Evolutionary conservation across 495 filamentous ascomycete species (phyloP).

Genomic region (Neurospora sp.): DNA sequence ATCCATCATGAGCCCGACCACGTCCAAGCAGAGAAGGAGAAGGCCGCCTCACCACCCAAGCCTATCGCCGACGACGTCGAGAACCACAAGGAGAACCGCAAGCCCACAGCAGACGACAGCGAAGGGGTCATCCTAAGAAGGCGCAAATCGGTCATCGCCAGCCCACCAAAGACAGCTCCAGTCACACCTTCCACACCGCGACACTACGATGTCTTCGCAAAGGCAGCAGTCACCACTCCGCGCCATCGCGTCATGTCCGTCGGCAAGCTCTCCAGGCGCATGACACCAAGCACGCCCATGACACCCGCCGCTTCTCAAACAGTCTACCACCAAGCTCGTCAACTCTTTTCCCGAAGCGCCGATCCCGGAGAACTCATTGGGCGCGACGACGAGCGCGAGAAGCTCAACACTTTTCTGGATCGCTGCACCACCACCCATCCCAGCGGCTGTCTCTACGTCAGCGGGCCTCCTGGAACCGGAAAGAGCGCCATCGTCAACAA

Average conservation of each 20-base stretch:
- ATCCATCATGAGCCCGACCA: background rate
- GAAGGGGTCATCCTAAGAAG: background rate
- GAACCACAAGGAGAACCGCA: background rate
- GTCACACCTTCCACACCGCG: slow-evolving; percentile 59
- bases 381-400: slow-evolving; percentile 65
- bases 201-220: slow-evolving; percentile 40
- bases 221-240: slow-evolving; percentile 31
- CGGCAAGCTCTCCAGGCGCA: slow-evolving; percentile 39
- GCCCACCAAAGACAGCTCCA: slow-evolving; percentile 17
- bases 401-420: slow-evolving; percentile 60
- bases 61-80: background rate
- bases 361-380: slow-evolving; percentile 71
- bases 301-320: slow-evolving; percentile 55
- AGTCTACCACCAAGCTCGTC: slow-evolving; percentile 77
- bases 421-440: slow-evolving; percentile 46
- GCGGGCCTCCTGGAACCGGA: slow-evolving; percentile 89
- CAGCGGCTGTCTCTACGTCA: slow-evolving; percentile 89
- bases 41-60: slow-evolving; percentile 38
- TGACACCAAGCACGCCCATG: slow-evolving; percentile 49
- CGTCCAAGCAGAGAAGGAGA: slow-evolving; percentile 27
- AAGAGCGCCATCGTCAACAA: slow-evolving; percentile 90
- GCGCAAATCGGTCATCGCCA: background rate
- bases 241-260: slow-evolving; percentile 41
- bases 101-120: background rate
- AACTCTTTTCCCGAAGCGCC: slow-evolving; percentile 71